Conservation (phyloP, 108 stramenopile species). For the Discostella pseudostelligera region DNA sequence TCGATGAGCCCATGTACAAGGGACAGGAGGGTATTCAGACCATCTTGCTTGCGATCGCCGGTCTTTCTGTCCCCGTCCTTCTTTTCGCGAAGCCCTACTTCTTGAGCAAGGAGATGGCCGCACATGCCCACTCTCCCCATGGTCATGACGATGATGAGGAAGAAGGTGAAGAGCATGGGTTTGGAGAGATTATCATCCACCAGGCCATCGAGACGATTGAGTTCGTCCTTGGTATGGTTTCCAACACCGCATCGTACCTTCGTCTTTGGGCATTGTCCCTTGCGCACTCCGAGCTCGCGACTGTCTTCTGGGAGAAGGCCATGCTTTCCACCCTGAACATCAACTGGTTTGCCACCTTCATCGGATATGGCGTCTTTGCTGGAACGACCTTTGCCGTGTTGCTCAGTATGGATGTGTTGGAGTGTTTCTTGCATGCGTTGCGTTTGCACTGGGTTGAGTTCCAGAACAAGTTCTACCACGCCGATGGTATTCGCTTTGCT, state of each 20-base stretch:
- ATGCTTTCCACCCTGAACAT: conserved; percentile 92
- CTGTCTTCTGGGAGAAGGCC: conserved; percentile 98
- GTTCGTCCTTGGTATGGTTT: conserved; percentile 98
- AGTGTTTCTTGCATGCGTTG: conserved; percentile 99
- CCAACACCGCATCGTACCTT: conserved; percentile 99
- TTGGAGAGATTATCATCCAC: conserved; percentile 93
- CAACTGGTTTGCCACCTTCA: conserved; percentile 87
- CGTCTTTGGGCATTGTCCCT: conserved; percentile 98
- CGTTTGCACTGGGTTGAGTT: conserved; percentile 99
- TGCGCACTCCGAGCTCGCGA: conserved; percentile 97
- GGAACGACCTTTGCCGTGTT: conserved; percentile 96
- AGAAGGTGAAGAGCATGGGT: conserved; percentile 82
- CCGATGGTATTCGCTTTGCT: conserved; percentile 91
- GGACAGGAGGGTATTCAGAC: conserved; percentile 89
- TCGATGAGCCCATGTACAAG: conserved; percentile 93
- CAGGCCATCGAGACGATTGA: conserved; percentile 99
- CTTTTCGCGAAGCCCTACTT: conserved; percentile 93
- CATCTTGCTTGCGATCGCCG: conserved; percentile 86
- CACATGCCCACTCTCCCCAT: conserved; percentile 59
- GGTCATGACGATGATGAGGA: conserved; percentile 59
- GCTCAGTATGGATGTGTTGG: conserved; percentile 97
- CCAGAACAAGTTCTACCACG: conserved; percentile 98
- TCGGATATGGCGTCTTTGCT: conserved; percentile 96
- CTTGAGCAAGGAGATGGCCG: conserved; percentile 58
- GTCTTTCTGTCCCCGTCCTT: conserved; percentile 90